Percentiles rank a stretch among this genome's conserved stretches.
Conservation (phyloP, 1,284 basidiomycete species). For the Apiotrichum veenhuisii region DNA sequence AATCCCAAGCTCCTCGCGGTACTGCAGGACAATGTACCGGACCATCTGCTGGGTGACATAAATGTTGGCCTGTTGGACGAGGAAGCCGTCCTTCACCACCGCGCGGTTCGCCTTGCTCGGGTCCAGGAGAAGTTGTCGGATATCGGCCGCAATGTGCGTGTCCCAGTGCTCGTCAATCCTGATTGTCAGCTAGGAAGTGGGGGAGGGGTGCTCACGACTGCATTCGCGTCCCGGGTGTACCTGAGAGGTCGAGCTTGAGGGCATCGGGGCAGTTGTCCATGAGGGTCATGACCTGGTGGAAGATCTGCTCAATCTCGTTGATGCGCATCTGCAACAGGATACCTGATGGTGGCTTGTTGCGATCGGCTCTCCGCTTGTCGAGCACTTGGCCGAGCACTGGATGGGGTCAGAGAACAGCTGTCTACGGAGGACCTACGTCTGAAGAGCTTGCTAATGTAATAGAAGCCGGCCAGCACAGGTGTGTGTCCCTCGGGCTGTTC, state of each 20-base stretch:
- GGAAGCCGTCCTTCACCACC: conserved; percentile 76
- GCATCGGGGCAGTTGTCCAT: conserved; percentile 44
- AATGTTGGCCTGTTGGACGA: conserved; percentile 82
- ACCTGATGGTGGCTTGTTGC: conserved; percentile 33
- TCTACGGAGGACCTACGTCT: conserved; percentile 18
- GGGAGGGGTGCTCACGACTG: conserved; percentile 14
- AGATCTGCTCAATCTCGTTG: conserved; percentile 38
- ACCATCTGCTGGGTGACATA: conserved; percentile 89
- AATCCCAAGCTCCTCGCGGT: conserved; percentile 67
- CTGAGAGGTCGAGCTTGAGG: conserved; percentile 30
- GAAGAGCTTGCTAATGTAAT: conserved; percentile 79
- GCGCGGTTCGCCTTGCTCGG: conserved; percentile 69
- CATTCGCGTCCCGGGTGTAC: conserved; percentile 12
- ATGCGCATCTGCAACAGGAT: conserved; percentile 38
- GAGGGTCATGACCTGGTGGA: conserved; percentile 38
- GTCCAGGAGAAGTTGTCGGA: conserved; percentile 83
- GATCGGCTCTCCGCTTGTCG: conserved; percentile 36
- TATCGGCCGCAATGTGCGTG: conserved; percentile 62
- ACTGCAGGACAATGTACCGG: conserved; percentile 81
- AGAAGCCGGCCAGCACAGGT: conserved; percentile 74
- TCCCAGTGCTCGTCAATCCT: conserved; percentile 41
- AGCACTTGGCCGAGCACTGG: conserved; percentile 39
- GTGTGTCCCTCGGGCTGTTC: conserved; percentile 77
- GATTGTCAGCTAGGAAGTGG: not conserved
- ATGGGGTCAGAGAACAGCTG: not conserved